Percentiles rank a stretch among this genome's conserved stretches.
These are phyloP conservation scores for Macrophomina phaseolina DNA, from an alignment of 2,329 filamentous ascomycete genomes.

Conservation along the genomic window DNA sequence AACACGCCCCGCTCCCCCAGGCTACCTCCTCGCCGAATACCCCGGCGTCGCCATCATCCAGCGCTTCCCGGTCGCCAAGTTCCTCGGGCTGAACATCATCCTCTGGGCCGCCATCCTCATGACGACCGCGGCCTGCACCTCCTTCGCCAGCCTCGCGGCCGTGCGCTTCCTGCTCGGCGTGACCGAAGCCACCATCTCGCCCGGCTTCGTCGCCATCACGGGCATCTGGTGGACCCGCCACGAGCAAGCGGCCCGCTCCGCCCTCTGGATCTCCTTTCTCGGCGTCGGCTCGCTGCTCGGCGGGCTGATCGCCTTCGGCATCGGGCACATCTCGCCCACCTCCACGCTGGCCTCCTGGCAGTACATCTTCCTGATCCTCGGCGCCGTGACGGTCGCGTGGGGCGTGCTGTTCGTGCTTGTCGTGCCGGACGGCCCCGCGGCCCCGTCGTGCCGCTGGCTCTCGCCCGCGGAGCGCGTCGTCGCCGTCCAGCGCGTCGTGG, in stretches of 20 bases:
- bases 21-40: conserved; percentile 50
- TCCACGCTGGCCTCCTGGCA: conserved; percentile 44
- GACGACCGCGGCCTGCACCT: conserved; percentile 64
- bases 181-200: conserved; percentile 64
- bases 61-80: conserved; percentile 58
- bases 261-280: conserved; percentile 64
- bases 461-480: conserved; percentile 62
- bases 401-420: conserved; percentile 49
- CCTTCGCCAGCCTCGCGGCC: conserved; percentile 65
- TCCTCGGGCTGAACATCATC: conserved; percentile 54
- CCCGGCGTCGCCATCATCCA: conserved; percentile 70
- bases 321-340: conserved; percentile 2
- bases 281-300: conserved; percentile 54
- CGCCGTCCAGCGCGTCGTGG: conserved; percentile 60
- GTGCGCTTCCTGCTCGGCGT: conserved; percentile 71
- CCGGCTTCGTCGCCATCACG: conserved; percentile 56
- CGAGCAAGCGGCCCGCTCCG: conserved; percentile 61
- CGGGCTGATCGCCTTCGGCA: conserved; percentile 53
- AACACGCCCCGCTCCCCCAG: neutral
- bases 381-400: conserved; percentile 40
- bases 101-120: conserved; percentile 63
- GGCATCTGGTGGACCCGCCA: conserved; percentile 66
- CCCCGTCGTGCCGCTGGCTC: conserved; percentile 60
- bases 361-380: conserved; percentile 47
- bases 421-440: conserved; percentile 69